Conservation (phyloP, 225 moss, liverwort and hornwort species). For the Neckera pumila region DNA sequence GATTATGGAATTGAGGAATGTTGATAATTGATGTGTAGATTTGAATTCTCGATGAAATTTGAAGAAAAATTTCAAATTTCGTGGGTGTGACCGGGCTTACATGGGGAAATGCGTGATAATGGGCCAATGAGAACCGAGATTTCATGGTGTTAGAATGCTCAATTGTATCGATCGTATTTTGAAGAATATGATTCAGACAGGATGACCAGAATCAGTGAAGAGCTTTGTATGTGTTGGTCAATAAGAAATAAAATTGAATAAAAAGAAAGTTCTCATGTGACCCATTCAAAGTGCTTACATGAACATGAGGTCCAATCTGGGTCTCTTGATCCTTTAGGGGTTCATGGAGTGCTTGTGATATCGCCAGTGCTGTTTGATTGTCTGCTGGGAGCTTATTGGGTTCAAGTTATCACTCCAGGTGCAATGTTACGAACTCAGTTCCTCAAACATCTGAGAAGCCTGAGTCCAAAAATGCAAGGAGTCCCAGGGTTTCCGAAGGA, state of each 20-base stretch:
- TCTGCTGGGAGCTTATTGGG: neutral
- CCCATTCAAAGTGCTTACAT: neutral
- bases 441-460: slow-evolving; percentile 48
- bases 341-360: neutral
- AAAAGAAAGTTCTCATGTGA: neutral
- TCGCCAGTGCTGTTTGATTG: neutral
- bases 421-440: slow-evolving; percentile 42
- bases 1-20: neutral
- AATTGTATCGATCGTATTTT: neutral
- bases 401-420: slow-evolving; percentile 13
- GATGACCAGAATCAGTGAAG: neutral
- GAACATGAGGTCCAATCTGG: neutral
- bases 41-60: neutral
- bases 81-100: neutral
- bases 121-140: neutral
- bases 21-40: neutral
- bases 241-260: neutral
- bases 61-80: neutral
- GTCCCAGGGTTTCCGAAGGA: slow-evolving; percentile 33
- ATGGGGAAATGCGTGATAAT: neutral
- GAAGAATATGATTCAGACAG: neutral
- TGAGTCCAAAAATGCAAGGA: slow-evolving; percentile 27
- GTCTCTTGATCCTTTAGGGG: neutral
- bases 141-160: neutral
- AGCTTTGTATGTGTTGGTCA: neutral